These are phyloP conservation scores for Solanum hybrid DNA, from an alignment of 305 asterid genomes.

Conservation along the genomic window DNA sequence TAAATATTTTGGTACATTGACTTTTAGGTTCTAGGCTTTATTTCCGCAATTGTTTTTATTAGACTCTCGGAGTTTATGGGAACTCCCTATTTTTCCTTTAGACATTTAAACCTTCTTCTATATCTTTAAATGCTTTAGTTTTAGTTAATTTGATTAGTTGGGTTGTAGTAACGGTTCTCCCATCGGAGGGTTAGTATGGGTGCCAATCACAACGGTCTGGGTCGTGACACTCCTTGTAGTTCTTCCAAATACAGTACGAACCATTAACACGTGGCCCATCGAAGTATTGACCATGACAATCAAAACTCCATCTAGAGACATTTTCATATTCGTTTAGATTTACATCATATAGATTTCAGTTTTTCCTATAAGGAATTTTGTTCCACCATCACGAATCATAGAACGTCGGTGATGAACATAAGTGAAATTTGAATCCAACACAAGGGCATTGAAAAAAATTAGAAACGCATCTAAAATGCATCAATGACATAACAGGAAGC, in stretches of 20 bases:
- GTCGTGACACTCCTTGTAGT: neutral
- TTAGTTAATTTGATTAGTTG: neutral
- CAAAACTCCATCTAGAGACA: neutral
- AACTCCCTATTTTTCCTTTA: no score
- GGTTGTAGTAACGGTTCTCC: neutral
- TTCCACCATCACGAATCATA: neutral
- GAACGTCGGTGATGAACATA: neutral
- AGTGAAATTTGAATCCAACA: neutral
- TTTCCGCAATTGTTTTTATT: no score
- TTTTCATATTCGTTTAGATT: neutral
- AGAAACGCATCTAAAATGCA: no score
- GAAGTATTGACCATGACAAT: no score
- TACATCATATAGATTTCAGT: neutral
- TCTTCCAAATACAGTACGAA: no score
- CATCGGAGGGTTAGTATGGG: neutral
- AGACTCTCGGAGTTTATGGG: no score
- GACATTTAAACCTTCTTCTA: no score
- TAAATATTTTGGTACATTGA: no score
- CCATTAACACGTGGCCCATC: no score
- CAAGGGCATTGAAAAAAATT: neutral
- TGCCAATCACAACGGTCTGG: neutral
- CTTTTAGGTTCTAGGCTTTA: no score
- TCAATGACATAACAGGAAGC: neutral
- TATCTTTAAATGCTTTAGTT: neutral
- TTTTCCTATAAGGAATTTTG: neutral